Base-by-base conservation (phyloP, 2,329 filamentous ascomycete genomes). In the Ophiostoma perfectum region DNA sequence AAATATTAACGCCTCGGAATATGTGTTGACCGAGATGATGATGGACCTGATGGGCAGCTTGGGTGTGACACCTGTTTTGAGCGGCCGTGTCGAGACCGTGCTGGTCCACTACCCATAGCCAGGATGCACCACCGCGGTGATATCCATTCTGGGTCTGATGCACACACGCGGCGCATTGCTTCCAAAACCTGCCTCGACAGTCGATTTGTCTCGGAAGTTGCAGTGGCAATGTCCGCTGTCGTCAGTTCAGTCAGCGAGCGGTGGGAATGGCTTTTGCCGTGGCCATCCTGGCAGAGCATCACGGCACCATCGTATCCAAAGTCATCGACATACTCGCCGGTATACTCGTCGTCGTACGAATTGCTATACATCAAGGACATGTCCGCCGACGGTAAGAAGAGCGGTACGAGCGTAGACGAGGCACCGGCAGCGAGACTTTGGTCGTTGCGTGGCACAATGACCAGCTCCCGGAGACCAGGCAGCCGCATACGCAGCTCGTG, bases 371-470 rank as follows among this genome's bases (percentile, higher is more conserved):
- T 12, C 5, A 5, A 52, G 11, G 39, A 39, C 6, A 63, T 9
- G 3, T 63, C 60, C 1, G 39, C 38, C 38, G 39, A 9, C 9
- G 60, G 60, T n/a, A 63, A 16, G 16, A 18, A n/a, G 7, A 63
- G 39, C 60, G 60, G 39, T 39, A 63, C 39, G 2, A 63, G 39
- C 9, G 60, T 63, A 9, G 55, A 60, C 27, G 55, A 60, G 9
- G 12, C 55, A 6, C 55, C 55, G 27, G 14, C 55, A 4, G 14
- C 27, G 9, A 60, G 55, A 5, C 9, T 38, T 5, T 38, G 8
- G 27, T 60, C 76, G 44, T 78, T 77, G 27, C 76, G 75, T 36
- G 80, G 80, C 55, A 84, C 78, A 67, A 84, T 80, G 55, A 81
- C 75, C 60, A 84, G 75, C 70, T 80, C 78, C 67, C 79, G 73